Base-by-base conservation (phyloP, 441 rosid species). In the Arabidopsis hybrid region DNA sequence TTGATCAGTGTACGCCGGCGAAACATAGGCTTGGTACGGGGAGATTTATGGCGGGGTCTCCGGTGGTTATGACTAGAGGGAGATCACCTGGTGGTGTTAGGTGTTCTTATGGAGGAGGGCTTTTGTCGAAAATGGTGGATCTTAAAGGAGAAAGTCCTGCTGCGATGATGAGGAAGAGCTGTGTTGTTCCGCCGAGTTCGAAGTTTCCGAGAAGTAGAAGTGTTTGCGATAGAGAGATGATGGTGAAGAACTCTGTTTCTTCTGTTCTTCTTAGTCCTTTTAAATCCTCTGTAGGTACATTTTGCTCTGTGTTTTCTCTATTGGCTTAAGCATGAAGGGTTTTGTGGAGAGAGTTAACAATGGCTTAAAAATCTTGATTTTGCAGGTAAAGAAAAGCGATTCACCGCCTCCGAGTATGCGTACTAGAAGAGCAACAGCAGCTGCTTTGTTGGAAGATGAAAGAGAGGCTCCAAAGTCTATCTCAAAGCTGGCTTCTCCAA, bases 231-330 rank as follows among this genome's bases (percentile, higher is more conserved):
- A 78, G 92, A 61, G 95, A 85, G 10, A 70, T 84, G 2, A 5
- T 14, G 4, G 49, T 14, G 35, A 82, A 87, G 43, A 78, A 81
- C 72, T 78, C 93, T 14, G 75, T 72, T 69, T 62, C 81, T 3
- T 80, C 75, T 31, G 39, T 83, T 21, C 73, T 76, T 65, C 51
- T 74, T 55, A 82, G 87, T 77, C 89, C 93, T 69, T 85, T 86
- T 87, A 85, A 85, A 85, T 83, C 90, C 87, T 78, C 89, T 92
- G 97, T 95, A 92, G 91, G 97, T 89, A 91, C 90, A 85, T 84
- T 83, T 72, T 71, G 42, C 29, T 60, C 6, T 40, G 34, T 26
- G 18, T 36, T 65, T 51, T 51, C 7, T 61, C 32, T 40, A n/a
- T 31, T 53, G 35, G 65, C 0, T 56, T 52, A 3, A 38, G 26